These are phyloP conservation scores for Fusarium tjaetaba DNA, from an alignment of 2,329 filamentous ascomycete species.

Conservation along the genomic window DNA sequence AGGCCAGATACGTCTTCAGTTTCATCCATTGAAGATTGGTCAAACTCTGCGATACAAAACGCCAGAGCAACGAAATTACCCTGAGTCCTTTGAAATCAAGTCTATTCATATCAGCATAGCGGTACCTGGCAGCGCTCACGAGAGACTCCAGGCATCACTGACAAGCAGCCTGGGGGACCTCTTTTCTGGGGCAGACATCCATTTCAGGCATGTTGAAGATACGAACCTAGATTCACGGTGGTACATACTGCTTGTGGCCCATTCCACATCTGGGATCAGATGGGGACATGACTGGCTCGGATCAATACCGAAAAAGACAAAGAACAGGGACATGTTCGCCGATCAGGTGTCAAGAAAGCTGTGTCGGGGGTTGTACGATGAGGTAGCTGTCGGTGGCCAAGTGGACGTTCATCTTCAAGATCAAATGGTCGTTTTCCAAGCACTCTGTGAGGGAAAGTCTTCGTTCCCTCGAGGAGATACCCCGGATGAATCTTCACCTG, in stretches of 20 bases:
- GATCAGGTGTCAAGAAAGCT: conserved; percentile 57
- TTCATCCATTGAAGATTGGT: conserved; percentile 48
- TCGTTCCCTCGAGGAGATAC: conserved; percentile 52
- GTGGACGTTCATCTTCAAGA: conserved; percentile 70
- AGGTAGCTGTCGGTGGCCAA: conserved; percentile 56
- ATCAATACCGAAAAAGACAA: conserved; percentile 54
- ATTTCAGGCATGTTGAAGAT: conserved; percentile 60
- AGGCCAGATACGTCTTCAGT: conserved; percentile 57
- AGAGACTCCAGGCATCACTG: conserved; percentile 54
- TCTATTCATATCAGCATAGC: conserved; percentile 63
- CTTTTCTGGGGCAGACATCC: conserved; percentile 56
- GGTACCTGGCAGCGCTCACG: conserved; percentile 56
- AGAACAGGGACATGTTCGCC: conserved; percentile 44
- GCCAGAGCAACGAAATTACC: conserved; percentile 32
- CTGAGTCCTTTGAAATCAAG: conserved; percentile 50
- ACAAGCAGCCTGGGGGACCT: conserved; percentile 51
- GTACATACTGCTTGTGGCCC: conserved; percentile 67
- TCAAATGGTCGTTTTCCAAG: conserved; percentile 69
- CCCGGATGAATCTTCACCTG: conserved; percentile 24
- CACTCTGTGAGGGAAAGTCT: conserved; percentile 63
- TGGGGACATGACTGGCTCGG: conserved; percentile 61
- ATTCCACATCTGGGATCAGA: conserved; percentile 55
- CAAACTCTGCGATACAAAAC: conserved; percentile 50
- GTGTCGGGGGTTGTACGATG: conserved; percentile 56
- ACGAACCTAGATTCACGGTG: conserved; percentile 61